phyloP scores from a whole-genome alignment of 2,329 filamentous ascomycete species.

The Xylaria multiplex region DNA sequence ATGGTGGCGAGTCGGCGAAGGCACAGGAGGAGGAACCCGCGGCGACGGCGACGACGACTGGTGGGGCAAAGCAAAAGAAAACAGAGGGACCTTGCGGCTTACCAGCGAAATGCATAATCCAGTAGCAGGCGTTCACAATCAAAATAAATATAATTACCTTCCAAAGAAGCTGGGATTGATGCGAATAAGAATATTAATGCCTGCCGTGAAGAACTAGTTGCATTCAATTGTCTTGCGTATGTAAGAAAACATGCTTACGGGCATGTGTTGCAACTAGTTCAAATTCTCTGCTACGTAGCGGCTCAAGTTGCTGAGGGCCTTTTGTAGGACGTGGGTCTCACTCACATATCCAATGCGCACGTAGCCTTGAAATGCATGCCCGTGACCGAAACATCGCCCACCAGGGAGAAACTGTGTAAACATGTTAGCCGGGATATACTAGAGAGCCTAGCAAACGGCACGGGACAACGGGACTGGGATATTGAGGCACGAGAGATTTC shows the following conservation, averaged over 20 bases:
- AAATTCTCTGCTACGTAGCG: constrained; percentile 53
- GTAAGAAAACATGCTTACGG: background rate
- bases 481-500: no score
- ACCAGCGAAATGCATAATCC: constrained; percentile 77
- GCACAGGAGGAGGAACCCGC: constrained; percentile 25
- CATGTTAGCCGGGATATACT: no score
- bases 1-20: constrained; percentile 61
- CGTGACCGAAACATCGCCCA: constrained; percentile 74
- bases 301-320: constrained; percentile 66
- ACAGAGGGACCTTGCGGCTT: constrained; percentile 80
- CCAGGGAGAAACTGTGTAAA: constrained; percentile 69
- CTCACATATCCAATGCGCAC: constrained; percentile 82
- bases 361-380: constrained; percentile 69
- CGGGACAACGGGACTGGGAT: no score
- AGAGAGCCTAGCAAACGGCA: no score
- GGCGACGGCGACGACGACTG: constrained; percentile 34
- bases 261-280: constrained; percentile 1
- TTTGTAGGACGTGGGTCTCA: constrained; percentile 73
- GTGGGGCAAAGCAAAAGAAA: constrained; percentile 52
- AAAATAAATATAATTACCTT: constrained; percentile 9
- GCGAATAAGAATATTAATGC: background rate
- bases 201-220: background rate
- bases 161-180: background rate
- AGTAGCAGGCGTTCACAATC: constrained; percentile 15
- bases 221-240: background rate